Evolutionary conservation across 257 asterid genomes (phyloP).

Genomic region (Solanum lycopersicoides): DNA sequence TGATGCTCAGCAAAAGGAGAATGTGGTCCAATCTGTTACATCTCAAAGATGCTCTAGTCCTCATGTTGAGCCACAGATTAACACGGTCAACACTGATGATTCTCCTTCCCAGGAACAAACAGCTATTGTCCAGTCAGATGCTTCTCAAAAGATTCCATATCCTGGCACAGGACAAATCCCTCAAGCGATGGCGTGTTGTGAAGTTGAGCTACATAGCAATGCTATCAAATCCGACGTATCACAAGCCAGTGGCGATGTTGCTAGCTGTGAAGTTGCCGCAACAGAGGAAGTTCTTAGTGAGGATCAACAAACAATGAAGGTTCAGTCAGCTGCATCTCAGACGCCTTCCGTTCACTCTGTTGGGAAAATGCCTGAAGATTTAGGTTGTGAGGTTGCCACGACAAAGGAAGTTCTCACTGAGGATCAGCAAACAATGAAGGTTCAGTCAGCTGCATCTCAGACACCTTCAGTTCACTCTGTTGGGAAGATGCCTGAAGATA

Average conservation of each 20-base stretch:
- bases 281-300: neutral
- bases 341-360: neutral
- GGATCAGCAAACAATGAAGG: neutral
- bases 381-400: neutral
- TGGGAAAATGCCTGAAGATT: neutral
- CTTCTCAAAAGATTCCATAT: neutral
- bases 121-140: neutral
- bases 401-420: neutral
- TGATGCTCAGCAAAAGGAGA: neutral
- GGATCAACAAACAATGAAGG: neutral
- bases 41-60: conserved; percentile 1
- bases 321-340: neutral
- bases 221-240: neutral
- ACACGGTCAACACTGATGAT: neutral
- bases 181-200: neutral
- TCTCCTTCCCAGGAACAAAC: neutral
- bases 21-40: neutral
- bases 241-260: neutral
- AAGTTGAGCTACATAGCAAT: neutral
- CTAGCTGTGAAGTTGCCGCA: neutral
- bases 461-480: neutral
- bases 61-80: neutral
- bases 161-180: neutral
- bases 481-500: neutral
- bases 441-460: neutral